Evolutionary conservation across 164 flowering plant species (phyloP).

Genomic region (Saururus chinensis): DNA sequence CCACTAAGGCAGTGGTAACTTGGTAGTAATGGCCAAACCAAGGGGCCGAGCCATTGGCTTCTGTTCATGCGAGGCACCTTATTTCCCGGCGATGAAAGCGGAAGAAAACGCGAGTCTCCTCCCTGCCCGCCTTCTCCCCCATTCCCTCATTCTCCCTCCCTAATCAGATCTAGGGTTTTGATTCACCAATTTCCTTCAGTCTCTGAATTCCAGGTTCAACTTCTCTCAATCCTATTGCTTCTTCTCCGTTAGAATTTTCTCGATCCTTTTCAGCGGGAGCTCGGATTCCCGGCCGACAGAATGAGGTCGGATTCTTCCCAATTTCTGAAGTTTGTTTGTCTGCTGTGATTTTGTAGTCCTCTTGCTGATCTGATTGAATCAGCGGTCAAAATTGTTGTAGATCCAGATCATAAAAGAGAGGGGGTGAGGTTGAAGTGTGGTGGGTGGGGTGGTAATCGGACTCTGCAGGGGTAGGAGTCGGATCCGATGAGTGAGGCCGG

Average conservation of each 20-base stretch:
- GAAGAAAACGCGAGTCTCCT: neutral
- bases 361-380: neutral
- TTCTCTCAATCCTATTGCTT: too few species aligned
- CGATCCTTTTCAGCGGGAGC: too few species aligned
- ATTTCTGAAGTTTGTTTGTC: neutral
- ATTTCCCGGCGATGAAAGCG: neutral
- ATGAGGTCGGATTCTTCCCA: neutral
- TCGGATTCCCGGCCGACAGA: neutral
- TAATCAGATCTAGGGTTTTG: neutral
- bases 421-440: neutral
- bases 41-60: neutral
- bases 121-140: neutral
- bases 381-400: neutral
- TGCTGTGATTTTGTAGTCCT: neutral
- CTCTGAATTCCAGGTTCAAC: neutral
- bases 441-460: neutral
- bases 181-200: neutral
- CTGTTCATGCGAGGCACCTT: neutral
- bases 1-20: neutral
- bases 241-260: neutral
- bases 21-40: neutral
- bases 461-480: neutral
- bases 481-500: conserved; percentile 37
- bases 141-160: neutral
- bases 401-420: neutral